Evolutionary conservation across 2,329 filamentous ascomycete species (phyloP).

Genomic region (Penicillium sp.): DNA sequence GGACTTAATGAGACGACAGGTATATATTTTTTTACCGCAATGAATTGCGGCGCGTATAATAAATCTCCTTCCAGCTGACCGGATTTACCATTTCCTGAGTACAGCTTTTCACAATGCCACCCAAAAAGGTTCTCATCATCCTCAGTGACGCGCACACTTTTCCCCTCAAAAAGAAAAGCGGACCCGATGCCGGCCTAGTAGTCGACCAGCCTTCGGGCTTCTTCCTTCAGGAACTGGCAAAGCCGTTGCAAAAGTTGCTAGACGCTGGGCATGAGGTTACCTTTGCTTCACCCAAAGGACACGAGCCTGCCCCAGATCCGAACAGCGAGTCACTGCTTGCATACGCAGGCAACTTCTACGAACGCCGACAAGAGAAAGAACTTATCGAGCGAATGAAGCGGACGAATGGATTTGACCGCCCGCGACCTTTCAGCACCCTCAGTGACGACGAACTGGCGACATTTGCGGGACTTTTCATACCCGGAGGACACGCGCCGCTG

Average conservation of each 20-base stretch:
- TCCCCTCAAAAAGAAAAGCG: slow-evolving; percentile 32
- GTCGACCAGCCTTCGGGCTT: slow-evolving; percentile 34
- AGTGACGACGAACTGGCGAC: slow-evolving; percentile 40
- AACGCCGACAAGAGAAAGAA: slow-evolving; percentile 40
- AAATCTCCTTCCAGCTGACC: too few relatives aligned
- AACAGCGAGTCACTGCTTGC: slow-evolving; percentile 43
- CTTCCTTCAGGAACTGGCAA: slow-evolving; percentile 43
- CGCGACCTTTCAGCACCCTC: slow-evolving; percentile 40
- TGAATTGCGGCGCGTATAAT: too few relatives aligned
- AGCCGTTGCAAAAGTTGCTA: slow-evolving; percentile 38
- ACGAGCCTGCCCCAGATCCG: slow-evolving; percentile 44
- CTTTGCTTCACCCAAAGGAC: slow-evolving; percentile 47
- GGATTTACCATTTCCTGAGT: not conserved
- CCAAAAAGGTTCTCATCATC: slow-evolving; percentile 46
- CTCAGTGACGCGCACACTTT: slow-evolving; percentile 45
- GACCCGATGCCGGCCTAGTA: slow-evolving; percentile 21
- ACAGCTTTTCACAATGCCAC: slow-evolving; percentile 12
- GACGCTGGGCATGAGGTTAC: slow-evolving; percentile 43
- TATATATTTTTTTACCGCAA: too few relatives aligned
- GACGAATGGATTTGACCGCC: slow-evolving; percentile 44
- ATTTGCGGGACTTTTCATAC: slow-evolving; percentile 46
- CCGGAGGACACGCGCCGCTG: slow-evolving; percentile 48
- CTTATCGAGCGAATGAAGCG: slow-evolving; percentile 47
- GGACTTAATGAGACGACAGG: not conserved
- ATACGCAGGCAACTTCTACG: slow-evolving; percentile 49